These are phyloP conservation scores for Colletotrichum musicola DNA, from an alignment of 2,329 filamentous ascomycete species.

Conservation along the genomic window DNA sequence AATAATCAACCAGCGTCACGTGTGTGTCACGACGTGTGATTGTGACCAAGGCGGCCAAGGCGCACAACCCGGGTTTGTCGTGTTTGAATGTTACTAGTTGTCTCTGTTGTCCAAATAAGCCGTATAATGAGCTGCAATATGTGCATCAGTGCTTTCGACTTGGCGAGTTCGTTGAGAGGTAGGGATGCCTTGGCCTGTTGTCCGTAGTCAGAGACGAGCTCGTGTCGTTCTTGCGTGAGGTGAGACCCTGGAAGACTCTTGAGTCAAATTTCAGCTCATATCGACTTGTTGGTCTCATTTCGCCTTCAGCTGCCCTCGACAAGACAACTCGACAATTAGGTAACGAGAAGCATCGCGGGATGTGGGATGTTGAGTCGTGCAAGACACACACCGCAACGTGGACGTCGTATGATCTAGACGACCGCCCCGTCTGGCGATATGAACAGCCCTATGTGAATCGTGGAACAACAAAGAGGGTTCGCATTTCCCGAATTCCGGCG, in stretches of 20 bases:
- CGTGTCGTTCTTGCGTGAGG: no score
- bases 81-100: not conserved
- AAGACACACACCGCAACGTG: not conserved
- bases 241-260: not conserved
- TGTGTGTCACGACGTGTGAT: not conserved
- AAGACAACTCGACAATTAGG: not conserved
- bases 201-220: no score
- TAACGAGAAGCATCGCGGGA: not conserved
- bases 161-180: not conserved
- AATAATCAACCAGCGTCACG: not conserved
- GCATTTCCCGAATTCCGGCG: constrained; percentile 1
- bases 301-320: no score
- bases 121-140: not conserved
- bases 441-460: constrained; percentile 10
- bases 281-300: no score
- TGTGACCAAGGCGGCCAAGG: not conserved
- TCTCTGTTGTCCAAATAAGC: not conserved
- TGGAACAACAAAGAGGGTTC: constrained; percentile 5
- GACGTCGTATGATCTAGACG: not conserved
- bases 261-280: no score
- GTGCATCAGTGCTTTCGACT: not conserved
- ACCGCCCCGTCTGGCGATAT: no score
- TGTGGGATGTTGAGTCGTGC: not conserved
- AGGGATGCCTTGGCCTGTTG: no score
- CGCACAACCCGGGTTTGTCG: not conserved